A percentile compares a stretch with the other conserved stretches of the same genome.
phyloP scores from a whole-genome alignment of 805 yeast species.

The Saccharomycopsis sp. region DNA sequence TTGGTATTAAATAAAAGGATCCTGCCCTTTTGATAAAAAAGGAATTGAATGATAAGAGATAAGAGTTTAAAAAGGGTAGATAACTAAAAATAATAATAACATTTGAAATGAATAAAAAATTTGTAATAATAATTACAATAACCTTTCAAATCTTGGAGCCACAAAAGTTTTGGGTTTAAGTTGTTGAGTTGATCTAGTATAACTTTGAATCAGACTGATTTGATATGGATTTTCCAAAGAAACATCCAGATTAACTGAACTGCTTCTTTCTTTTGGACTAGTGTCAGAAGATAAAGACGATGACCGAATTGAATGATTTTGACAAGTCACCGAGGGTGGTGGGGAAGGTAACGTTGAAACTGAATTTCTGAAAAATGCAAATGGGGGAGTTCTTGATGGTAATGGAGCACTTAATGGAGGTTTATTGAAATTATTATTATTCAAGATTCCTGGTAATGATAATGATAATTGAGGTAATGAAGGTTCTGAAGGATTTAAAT shows the following conservation, averaged over 20 bases:
- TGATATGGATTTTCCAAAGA: conserved; percentile 4
- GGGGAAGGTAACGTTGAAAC: not conserved
- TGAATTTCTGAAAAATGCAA: not conserved
- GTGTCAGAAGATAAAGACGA: not conserved
- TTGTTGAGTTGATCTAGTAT: conserved; percentile 8
- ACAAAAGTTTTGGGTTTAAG: conserved; percentile 1
- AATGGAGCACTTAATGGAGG: not conserved
- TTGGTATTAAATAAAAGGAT: no score
- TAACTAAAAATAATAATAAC: no score
- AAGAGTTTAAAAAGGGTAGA: no score
- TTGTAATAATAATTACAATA: no score
- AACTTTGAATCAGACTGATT: conserved; percentile 6
- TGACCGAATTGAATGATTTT: not conserved
- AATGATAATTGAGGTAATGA: not conserved
- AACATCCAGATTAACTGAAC: not conserved
- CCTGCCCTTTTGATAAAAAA: no score
- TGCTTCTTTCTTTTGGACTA: not conserved
- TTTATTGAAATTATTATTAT: not conserved
- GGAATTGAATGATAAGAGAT: no score
- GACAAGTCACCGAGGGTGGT: not conserved
- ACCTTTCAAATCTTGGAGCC: conserved; percentile 12
- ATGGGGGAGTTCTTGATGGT: not conserved
- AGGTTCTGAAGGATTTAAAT: no score
- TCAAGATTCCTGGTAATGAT: not conserved
- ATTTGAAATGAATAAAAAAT: no score